phyloP scores from a whole-genome alignment of 2,329 filamentous ascomycete genomes.

The Aspergillus carbonarius region DNA sequence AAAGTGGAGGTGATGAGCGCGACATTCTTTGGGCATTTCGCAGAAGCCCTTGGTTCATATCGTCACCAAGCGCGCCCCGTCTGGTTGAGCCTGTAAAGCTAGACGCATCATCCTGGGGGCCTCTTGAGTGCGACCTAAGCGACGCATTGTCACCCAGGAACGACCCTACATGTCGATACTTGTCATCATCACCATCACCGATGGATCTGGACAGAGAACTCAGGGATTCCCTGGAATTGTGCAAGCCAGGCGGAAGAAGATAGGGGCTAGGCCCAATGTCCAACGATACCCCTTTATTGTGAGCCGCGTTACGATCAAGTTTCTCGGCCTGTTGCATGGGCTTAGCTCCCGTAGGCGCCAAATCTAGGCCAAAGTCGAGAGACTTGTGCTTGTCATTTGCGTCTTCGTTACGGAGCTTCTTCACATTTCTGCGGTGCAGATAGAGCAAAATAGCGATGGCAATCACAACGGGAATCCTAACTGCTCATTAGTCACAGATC shows the following conservation, averaged over 20 bases:
- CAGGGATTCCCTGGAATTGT: conserved; percentile 80
- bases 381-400: conserved; percentile 82
- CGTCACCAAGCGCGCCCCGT: conserved; percentile 41
- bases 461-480: conserved; percentile 71
- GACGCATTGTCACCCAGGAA: conserved; percentile 52
- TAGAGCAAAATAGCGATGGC: conserved; percentile 68
- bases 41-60: conserved; percentile 54
- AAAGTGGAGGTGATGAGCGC: conserved; percentile 48
- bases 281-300: conserved; percentile 56
- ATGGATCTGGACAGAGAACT: conserved; percentile 79
- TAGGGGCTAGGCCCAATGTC: conserved; percentile 74
- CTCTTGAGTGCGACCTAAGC: conserved; percentile 36
- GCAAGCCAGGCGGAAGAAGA: conserved; percentile 79
- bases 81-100: conserved; percentile 53
- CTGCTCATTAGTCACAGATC: conserved; percentile 23
- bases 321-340: conserved; percentile 57
- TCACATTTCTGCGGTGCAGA: conserved; percentile 75
- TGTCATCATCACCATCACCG: conserved; percentile 69
- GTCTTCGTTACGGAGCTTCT: conserved; percentile 74
- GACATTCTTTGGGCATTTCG: conserved; percentile 61
- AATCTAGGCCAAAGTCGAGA: conserved; percentile 84
- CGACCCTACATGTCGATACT: conserved; percentile 66
- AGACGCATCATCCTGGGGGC: conserved; percentile 50
- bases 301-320: conserved; percentile 34
- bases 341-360: conserved; percentile 44